phyloP scores from a whole-genome alignment of 2,329 filamentous ascomycete genomes.

The Alternaria brassicicola region DNA sequence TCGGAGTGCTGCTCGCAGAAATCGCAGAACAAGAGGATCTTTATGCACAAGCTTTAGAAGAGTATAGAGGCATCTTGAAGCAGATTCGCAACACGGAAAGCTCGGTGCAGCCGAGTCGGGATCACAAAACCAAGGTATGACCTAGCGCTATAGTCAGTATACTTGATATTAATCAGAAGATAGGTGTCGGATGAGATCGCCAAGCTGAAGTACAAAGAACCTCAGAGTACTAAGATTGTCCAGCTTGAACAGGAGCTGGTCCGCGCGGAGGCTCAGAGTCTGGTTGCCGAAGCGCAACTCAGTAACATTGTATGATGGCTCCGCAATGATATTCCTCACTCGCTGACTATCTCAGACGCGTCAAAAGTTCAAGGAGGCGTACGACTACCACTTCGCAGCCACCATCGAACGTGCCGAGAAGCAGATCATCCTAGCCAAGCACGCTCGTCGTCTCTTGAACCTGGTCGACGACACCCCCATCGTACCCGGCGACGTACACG shows the following conservation, averaged over 20 bases:
- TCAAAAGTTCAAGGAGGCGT: conserved; percentile 95
- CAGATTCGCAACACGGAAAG: conserved; percentile 93
- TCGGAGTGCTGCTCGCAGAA: conserved; percentile 89
- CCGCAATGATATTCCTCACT: background rate
- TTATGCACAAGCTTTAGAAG: conserved; percentile 86
- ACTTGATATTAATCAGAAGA: conserved; percentile 1
- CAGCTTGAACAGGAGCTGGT: conserved; percentile 96
- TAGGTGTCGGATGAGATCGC: conserved; percentile 88
- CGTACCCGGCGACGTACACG: conserved; percentile 79
- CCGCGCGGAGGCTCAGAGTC: conserved; percentile 89
- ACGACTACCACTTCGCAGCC: conserved; percentile 83
- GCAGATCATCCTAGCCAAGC: conserved; percentile 90
- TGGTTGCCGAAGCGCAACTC: conserved; percentile 95
- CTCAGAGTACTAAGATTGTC: conserved; percentile 78
- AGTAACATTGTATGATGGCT: conserved; percentile 74
- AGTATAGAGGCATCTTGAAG: conserved; percentile 82
- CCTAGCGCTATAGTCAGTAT: background rate
- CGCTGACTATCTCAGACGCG: conserved; percentile 68
- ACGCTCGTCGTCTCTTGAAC: conserved; percentile 82
- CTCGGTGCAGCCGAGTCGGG: conserved; percentile 90
- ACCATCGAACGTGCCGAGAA: conserved; percentile 97
- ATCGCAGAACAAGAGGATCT: conserved; percentile 91
- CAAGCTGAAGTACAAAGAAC: conserved; percentile 90
- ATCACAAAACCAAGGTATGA: conserved; percentile 74
- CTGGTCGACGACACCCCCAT: conserved; percentile 89